Conservation (phyloP, 2,329 filamentous ascomycete genomes). For the Sordariomycetes sp. region DNA sequence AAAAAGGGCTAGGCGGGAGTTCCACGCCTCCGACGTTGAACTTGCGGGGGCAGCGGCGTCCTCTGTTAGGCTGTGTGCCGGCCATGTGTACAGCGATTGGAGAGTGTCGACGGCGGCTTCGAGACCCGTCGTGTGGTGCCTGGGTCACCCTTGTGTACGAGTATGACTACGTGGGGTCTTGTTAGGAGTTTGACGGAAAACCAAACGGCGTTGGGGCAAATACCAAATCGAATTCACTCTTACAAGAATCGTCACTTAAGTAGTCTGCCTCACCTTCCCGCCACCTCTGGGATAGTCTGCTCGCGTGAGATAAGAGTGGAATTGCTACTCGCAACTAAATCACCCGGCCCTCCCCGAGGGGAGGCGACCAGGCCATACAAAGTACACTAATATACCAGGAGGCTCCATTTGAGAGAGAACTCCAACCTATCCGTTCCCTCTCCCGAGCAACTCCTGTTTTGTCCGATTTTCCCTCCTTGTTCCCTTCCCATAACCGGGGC, state of each 20-base stretch:
- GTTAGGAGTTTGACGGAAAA: background rate
- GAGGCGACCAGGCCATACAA: background rate
- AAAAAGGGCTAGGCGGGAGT: background rate
- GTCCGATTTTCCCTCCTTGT: background rate
- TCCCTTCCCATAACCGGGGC: background rate
- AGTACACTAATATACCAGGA: background rate
- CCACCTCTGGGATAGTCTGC: background rate
- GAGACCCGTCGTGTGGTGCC: too few species aligned
- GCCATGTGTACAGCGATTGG: background rate
- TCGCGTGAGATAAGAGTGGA: constrained; percentile 1
- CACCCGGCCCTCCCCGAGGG: background rate
- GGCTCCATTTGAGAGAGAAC: background rate
- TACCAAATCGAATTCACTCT: background rate
- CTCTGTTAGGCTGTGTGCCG: background rate
- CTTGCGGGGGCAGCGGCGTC: background rate
- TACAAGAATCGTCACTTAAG: background rate
- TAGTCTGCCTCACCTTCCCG: background rate
- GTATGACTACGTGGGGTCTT: background rate
- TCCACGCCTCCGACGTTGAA: background rate
- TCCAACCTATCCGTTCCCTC: background rate
- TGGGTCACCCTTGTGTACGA: background rate
- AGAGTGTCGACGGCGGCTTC: too few species aligned
- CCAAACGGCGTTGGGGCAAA: background rate
- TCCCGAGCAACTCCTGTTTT: background rate
- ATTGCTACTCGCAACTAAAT: constrained; percentile 1